phyloP scores from a whole-genome alignment of 805 yeast genomes.

The Isabelozyma rhagii region DNA sequence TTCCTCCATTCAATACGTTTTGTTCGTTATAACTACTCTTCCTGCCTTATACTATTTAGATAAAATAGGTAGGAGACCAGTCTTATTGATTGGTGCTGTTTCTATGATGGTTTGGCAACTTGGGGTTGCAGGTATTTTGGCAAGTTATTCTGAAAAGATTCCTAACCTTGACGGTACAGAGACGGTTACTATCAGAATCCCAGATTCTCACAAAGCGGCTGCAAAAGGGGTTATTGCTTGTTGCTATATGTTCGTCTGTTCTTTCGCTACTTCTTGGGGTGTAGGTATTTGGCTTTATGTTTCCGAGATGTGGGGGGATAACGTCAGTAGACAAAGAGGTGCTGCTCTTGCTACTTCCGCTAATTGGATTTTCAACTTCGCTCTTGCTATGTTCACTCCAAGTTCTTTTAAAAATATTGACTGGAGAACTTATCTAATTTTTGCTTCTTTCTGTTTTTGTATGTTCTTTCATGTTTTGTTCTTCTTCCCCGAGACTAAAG shows the following conservation, averaged over 20 bases:
- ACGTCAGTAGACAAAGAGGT: slow-evolving; percentile 62
- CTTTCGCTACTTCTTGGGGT: slow-evolving; percentile 57
- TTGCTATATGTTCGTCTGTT: slow-evolving; percentile 54
- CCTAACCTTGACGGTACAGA: slow-evolving; percentile 20
- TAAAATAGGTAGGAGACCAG: slow-evolving; percentile 64
- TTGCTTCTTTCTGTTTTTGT: slow-evolving; percentile 49
- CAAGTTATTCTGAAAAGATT: slow-evolving; percentile 34
- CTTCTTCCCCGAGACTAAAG: slow-evolving; percentile 63
- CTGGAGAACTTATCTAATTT: slow-evolving; percentile 59
- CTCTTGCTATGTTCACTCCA: slow-evolving; percentile 69
- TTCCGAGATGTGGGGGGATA: slow-evolving; percentile 61
- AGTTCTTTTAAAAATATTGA: slow-evolving; percentile 50
- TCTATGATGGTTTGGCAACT: slow-evolving; percentile 42
- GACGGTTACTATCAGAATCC: slow-evolving; percentile 37
- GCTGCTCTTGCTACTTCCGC: slow-evolving; percentile 66
- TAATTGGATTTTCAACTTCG: slow-evolving; percentile 68
- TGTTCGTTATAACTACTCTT: slow-evolving; percentile 53
- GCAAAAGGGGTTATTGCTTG: slow-evolving; percentile 49
- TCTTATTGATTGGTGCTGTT: slow-evolving; percentile 48
- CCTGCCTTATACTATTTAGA: slow-evolving; percentile 63
- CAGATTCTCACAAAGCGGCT: slow-evolving; percentile 27
- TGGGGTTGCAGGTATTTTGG: slow-evolving; percentile 41
- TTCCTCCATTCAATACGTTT: slow-evolving; percentile 58
- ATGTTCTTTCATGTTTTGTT: slow-evolving; percentile 47
- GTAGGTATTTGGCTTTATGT: slow-evolving; percentile 62